Conservation (phyloP, 2,329 filamentous ascomycete species). For the Coniochaeta hoffmannii region DNA sequence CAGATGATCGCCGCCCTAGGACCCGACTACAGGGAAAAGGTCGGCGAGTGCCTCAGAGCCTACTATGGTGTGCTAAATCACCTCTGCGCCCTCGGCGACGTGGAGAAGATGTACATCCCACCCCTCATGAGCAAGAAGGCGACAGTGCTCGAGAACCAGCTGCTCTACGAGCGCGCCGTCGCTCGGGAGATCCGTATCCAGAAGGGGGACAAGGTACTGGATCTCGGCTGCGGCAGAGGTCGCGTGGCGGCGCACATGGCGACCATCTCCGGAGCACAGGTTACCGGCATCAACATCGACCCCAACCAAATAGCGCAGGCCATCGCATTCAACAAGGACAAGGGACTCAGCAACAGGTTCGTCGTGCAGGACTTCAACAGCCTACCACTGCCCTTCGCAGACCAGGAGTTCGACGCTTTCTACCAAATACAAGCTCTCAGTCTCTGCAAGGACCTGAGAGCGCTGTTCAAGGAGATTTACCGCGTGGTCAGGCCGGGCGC, state of each 20-base stretch:
- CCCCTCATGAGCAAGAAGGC: constrained; percentile 43
- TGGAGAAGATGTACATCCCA: constrained; percentile 53
- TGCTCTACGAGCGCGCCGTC: constrained; percentile 44
- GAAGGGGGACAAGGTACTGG: constrained; percentile 37
- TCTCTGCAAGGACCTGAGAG: constrained; percentile 39
- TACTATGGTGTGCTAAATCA: constrained; percentile 50
- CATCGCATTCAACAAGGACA: constrained; percentile 31
- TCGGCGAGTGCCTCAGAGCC: constrained; percentile 41
- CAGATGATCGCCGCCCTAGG: constrained; percentile 40
- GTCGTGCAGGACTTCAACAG: constrained; percentile 43
- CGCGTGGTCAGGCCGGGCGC: constrained; percentile 43
- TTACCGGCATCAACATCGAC: constrained; percentile 48
- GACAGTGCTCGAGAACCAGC: constrained; percentile 42
- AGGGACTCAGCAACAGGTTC: constrained; percentile 38
- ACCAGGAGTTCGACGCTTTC: constrained; percentile 42
- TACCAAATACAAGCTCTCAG: constrained; percentile 52
- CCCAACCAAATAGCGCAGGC: constrained; percentile 43
- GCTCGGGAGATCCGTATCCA: constrained; percentile 37
- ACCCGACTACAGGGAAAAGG: constrained; percentile 38
- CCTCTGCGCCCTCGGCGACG: constrained; percentile 43
- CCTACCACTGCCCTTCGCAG: constrained; percentile 41
- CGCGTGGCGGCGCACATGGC: constrained; percentile 47
- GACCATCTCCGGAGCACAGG: constrained; percentile 34
- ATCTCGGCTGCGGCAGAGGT: constrained; percentile 45
- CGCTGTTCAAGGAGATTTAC: constrained; percentile 39